Evolutionary conservation across 257 asterid species (phyloP), one percentile per base, ranked within the genome.

Genomic region (Parsonsia alboflavescens): DNA sequence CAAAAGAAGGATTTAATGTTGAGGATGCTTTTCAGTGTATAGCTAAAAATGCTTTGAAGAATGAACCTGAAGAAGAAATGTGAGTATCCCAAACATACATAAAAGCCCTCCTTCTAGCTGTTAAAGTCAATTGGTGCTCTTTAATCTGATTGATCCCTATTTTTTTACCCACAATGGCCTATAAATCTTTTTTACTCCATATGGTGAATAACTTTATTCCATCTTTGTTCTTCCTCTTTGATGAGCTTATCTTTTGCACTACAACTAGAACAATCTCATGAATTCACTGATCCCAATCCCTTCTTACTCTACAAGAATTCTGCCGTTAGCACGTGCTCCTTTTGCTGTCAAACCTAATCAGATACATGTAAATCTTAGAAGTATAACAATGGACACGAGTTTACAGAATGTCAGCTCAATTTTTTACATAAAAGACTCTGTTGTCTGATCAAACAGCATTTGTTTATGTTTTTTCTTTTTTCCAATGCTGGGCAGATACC

Each of bases 61-160:
- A 79, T 69, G 88, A 81, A 62, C 85, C 84, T 22, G 87, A 84
- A 65, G 85, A 84, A 73, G 87, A 83, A 75, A 77, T 84, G 87
- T 84, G 63, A 78, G 87, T 80, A 19, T 61, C 50, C 30, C 7
- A 19, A 65, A 1, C 16, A 7, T 33, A 5, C 44, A 61, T 28
- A 1, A 13, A 28, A 42, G 21, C 67, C 42, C 10, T 59, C 42
- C 17, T 22, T 61, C 5, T 11, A 58, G 24, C 42, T 28, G 21
- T 61, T 58, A 24, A 53, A 49, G 28, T 54, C 61, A 21, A 6
- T 30, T 75, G 13, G 17, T 53, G 53, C n/a, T 72, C 75, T 50
- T 24, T 36, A 53, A 45, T 33, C 3, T 16, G 36, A 65, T 39
- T 66, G 58, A 44, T 67, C 26, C 48, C 11, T 9, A 4, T 16